Base-by-base conservation (phyloP, 768 basidiomycete species). In the Macrocybe gigantea region DNA sequence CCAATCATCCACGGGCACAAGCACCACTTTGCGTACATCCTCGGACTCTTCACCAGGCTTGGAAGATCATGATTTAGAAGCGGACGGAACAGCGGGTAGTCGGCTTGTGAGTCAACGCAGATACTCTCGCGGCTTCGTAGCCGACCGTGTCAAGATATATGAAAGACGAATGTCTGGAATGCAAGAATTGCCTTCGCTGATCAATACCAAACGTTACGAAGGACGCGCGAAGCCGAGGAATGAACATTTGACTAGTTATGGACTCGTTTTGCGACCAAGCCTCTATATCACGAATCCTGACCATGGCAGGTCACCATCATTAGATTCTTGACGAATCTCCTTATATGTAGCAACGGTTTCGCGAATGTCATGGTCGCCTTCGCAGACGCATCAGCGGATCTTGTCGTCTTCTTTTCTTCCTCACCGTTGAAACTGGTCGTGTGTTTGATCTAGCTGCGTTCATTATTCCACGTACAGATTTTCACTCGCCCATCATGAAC, bases 211-310 rank as follows among this genome's bases (percentile, higher is more conserved):
- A 57, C 65, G 64, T 44, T 63, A 53, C 44, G 75, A 77, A 56
- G 73, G 72, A 56, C 62, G 63, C 49, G 58, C 67, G 41, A 67
- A 57, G 64, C 67, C 44, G 64, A 67, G 44, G 54, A 44, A 50
- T 31, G 38, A 32, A 13, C 57, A 58, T 10, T 63, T 61, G 38
- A 68, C 81, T 34, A 71, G 76, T 29, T 90, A 89, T 60, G 86
- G 85, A 9, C 72, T 89, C 33, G 81, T 74, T 33, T 79, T 80
- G 15, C 74, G 77, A 50, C 65, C 77, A 13, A 78, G 79, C 52
- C 69, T 91, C 31, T 90, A 79, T 54, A 73, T 91, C 44, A 84
- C 85, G 15, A 90, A 91, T 63, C 87, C 88, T 12, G 82, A 85
- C 56, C 57, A 67, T 45, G 56, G 64, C 41, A 53, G 49, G 2